phyloP scores from a whole-genome alignment of 1,284 basidiomycete species.

The Sphaerobolus stellatus region DNA sequence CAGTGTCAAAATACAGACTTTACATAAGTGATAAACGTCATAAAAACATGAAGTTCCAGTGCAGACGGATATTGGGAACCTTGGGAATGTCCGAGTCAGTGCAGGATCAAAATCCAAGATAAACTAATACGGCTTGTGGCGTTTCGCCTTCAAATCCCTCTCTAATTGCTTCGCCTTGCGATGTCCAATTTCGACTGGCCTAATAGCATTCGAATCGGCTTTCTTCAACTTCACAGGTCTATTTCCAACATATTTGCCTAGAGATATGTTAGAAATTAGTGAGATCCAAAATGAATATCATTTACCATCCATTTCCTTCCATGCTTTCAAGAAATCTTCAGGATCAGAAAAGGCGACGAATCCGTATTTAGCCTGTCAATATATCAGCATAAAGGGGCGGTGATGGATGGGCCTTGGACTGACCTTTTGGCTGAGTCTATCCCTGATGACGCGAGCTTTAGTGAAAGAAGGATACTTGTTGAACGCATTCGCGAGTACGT shows the following conservation, averaged over 20 bases:
- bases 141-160: conserved; percentile 79
- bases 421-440: conserved; percentile 87
- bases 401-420: conserved; percentile 11
- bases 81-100: no score
- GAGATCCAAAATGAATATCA: conserved; percentile 9
- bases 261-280: conserved; percentile 5
- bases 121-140: conserved; percentile 66
- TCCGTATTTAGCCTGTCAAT: conserved; percentile 84
- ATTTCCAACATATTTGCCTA: conserved; percentile 96
- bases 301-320: conserved; percentile 99
- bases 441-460: conserved; percentile 93
- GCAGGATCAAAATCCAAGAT: not conserved
- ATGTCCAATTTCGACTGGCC: conserved; percentile 91
- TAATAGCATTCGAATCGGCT: conserved; percentile 78
- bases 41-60: no score
- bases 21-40: no score
- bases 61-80: no score
- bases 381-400: conserved; percentile 7
- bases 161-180: conserved; percentile 82
- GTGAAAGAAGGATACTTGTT: conserved; percentile 89
- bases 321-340: conserved; percentile 96
- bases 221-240: conserved; percentile 90
- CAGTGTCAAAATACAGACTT: not conserved
- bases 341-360: conserved; percentile 99
- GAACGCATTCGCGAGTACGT: conserved; percentile 90